Base-by-base conservation (phyloP, 257 asterid genomes). In the Henckelia pumila region DNA sequence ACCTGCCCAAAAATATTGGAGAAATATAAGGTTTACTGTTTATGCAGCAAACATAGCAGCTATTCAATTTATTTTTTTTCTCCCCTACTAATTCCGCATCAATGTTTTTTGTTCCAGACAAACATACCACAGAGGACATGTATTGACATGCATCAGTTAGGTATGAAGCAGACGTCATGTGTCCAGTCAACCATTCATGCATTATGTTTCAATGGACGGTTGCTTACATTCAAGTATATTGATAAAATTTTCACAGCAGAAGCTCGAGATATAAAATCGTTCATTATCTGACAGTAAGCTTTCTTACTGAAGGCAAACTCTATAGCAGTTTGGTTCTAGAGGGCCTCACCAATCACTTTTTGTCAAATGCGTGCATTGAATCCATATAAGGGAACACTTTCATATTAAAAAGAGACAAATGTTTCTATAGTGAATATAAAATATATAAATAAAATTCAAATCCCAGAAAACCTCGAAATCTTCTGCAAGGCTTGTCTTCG, bases 1-100 rank as follows among this genome's bases (percentile, higher is more conserved):
- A 94, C 86, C 97, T 94, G 82, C 28, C 44, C 50, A 76, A 26
- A 37, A 23, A 69, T 28, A 33, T 50, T n/a, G 8, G 25, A 29
- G n/a, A 61, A 47, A 6, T 1, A 8, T 56, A 22, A 68, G 26
- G 0, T 19, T 23, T 56, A 22, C 64, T 21, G 0, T 19, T 23
- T 26, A 30, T 20, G 55, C 58, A 63, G 59, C 59, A 67, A 8
- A 17, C 7, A 7, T 30, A 40, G 1, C 60, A 24, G 28, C 7
- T 40, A 24, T 7, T 56, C 20, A 25, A 47, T 8, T 69, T 19
- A 8, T 8, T 32, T 58, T 1, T 32, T 29, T 25, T 8, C 50
- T 40, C 49, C 49, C 3, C 50, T 0, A 56, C 21, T 23, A 2
- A 56, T 47, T 44, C 6, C 3, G 52, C 52, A 44, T 13, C 19